Evolutionary conservation across 352 stramenopile genomes (phyloP), one percentile per base, ranked within the genome.

Genomic region (Peronospora tabacina): DNA sequence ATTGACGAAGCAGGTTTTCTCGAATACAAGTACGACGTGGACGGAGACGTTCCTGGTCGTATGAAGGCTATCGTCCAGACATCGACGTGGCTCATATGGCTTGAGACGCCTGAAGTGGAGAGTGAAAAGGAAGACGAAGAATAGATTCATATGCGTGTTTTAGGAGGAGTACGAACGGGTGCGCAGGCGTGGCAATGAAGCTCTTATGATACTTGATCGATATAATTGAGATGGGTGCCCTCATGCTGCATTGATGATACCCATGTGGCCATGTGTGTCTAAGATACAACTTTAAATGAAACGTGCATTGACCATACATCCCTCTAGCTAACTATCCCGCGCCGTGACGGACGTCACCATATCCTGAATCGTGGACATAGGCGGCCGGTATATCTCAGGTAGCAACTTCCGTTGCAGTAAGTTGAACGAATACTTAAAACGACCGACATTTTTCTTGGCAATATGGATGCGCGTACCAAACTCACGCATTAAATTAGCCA

Each of bases 341-440:
- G 85, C 83, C 11, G 84, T 93, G 43, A 95, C 83, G 0, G 85
- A 95, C 7, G 85, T 95, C 24, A 96, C 82, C 33, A 96, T 92
- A 51, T 96, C 84, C 44, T 97, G 84, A 50, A 97, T 94, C 30
- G 87, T 97, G 15, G 75, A 66, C 42, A 89, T 68, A 0, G 90
- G 90, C 20, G 90, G 90, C 6, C 87, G 71, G 48, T 97, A 97
- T 13, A 95, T 83, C 39, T 90, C 80, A 0, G 95, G 95, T 57
- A 98, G 85, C 47, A 98, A 85, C 63, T 98, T 96, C 12, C 88
- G 81, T 66, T 98, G 95, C 34, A 98, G 69, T 10, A 85, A 82
- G 68, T 98, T 98, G 69, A 98, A 98, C 20, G 95, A 97, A 79
- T 98, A 98, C 65, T 96, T 97, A 51, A 72, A 82, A 29, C 95